Base-by-base conservation (phyloP, 768 basidiomycete genomes). In the Pisolithus orientalis region DNA sequence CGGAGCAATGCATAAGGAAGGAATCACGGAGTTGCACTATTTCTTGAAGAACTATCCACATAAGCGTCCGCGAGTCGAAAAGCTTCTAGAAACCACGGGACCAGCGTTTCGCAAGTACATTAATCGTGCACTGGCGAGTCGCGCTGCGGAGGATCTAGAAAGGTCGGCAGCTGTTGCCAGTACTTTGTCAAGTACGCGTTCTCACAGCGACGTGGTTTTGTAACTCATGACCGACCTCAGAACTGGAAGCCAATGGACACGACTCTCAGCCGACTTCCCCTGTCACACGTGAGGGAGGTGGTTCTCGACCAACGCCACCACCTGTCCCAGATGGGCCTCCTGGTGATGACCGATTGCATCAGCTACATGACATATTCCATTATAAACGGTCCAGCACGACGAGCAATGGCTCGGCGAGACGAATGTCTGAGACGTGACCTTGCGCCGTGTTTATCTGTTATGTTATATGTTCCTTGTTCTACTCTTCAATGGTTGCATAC, bases 91-190 rank as follows among this genome's bases (percentile, higher is more conserved):
- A 60, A 84, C 87, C 0, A 94, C 93, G 0, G 92, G 92, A 1
- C 80, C 88, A 17, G 89, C 89, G 6, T 95, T 94, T 75, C 80
- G 90, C 47, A 93, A 93, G 62, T 95, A 95, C 62, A 90, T 94
- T 60, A 87, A 83, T 32, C 82, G 92, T 43, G 92, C 93, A 2
- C 70, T 94, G 24, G 91, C 90, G 0, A 93, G 83, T 63, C 78
- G 91, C 51, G 90, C 89, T n/a, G 84, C 86, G 9, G 89, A 93
- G 61, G 91, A 94, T 59, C 78, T 87, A 57, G 89, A 91, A 66
- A 73, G 89, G 59, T 79, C 83, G 48, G 83, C 80, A 29, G 88
- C 84, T 7, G 88, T 91, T n/a, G 80, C 87, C n/a, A 82, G 87
- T 59, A 90, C 89, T 1, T 65, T 92, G 39, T 86, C 85, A 4